Conservation (phyloP, 352 stramenopile genomes). For the Phytophthora hibernalis region DNA sequence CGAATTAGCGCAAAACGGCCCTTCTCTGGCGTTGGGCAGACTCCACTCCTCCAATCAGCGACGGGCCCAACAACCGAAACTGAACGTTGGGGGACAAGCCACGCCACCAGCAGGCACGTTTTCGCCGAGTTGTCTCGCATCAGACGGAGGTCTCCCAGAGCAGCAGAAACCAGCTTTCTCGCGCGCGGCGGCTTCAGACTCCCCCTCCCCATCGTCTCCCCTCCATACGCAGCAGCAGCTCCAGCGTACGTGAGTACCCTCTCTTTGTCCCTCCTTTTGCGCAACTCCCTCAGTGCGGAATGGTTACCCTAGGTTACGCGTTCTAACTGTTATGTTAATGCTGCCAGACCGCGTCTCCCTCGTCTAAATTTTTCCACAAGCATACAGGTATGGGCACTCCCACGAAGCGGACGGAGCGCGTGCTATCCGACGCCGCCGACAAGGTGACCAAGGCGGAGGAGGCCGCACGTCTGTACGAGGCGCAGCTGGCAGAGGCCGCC, state of each 20-base stretch:
- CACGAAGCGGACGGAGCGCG: constrained; percentile 58
- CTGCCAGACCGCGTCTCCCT: not conserved
- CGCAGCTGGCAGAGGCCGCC: constrained; percentile 54
- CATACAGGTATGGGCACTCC: constrained; percentile 56
- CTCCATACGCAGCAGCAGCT: not conserved
- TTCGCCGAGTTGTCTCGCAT: constrained; percentile 43
- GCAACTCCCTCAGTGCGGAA: not conserved
- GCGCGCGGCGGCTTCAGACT: constrained; percentile 4
- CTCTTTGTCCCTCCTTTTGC: not conserved
- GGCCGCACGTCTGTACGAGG: constrained; percentile 58
- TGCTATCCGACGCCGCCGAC: constrained; percentile 73
- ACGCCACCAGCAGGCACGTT: constrained; percentile 23
- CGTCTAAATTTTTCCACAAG: constrained; percentile 2
- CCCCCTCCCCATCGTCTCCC: not conserved
- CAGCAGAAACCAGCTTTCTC: constrained; percentile 36
- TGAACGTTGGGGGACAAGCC: constrained; percentile 35
- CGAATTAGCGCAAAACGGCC: constrained; percentile 13
- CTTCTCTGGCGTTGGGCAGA: constrained; percentile 26
- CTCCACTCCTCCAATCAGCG: constrained; percentile 31
- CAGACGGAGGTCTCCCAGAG: constrained; percentile 30
- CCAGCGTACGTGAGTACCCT: not conserved
- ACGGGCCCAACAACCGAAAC: constrained; percentile 32
- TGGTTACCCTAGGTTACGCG: not conserved
- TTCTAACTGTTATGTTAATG: not conserved
- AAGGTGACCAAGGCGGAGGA: constrained; percentile 83